These are phyloP conservation scores for Teratosphaeriaceae sp. DNA, from an alignment of 2,329 filamentous ascomycete genomes.

Conservation along the genomic window DNA sequence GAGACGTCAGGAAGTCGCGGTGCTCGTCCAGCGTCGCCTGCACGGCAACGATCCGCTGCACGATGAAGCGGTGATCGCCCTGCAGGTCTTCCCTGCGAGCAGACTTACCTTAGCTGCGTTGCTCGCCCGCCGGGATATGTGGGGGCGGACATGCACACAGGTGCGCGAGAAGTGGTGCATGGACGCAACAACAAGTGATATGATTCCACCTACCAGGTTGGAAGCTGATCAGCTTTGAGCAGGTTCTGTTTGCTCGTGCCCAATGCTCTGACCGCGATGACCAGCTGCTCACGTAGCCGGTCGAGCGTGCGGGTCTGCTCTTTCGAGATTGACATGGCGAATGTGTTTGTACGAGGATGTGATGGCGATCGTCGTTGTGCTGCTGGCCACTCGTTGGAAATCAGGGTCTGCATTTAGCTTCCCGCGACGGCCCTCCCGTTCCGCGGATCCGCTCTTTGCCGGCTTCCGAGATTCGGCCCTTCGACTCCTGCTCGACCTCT, in stretches of 20 bases:
- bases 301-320: conserved; percentile 26
- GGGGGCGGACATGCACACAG: background rate
- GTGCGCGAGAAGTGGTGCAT: background rate
- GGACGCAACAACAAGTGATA: background rate
- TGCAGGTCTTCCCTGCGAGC: conserved; percentile 25
- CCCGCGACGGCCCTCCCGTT: too few relatives aligned
- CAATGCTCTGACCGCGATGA: conserved; percentile 6
- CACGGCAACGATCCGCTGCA: conserved; percentile 60
- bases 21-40: conserved; percentile 60
- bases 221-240: conserved; percentile 23
- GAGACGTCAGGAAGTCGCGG: conserved; percentile 58
- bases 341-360: background rate
- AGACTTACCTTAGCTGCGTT: conserved; percentile 18
- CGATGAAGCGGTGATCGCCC: conserved; percentile 20
- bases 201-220: conserved; percentile 26
- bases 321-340: conserved; percentile 1
- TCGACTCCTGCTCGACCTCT: too few relatives aligned
- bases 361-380: too few relatives aligned
- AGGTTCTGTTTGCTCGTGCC: conserved; percentile 21
- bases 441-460: too few relatives aligned
- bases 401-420: too few relatives aligned
- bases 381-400: too few relatives aligned
- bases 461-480: too few relatives aligned
- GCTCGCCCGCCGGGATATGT: background rate
- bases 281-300: conserved; percentile 23